These are phyloP conservation scores for Nymphaea thermarum DNA, from an alignment of 164 flowering plant genomes.

Conservation along the genomic window DNA sequence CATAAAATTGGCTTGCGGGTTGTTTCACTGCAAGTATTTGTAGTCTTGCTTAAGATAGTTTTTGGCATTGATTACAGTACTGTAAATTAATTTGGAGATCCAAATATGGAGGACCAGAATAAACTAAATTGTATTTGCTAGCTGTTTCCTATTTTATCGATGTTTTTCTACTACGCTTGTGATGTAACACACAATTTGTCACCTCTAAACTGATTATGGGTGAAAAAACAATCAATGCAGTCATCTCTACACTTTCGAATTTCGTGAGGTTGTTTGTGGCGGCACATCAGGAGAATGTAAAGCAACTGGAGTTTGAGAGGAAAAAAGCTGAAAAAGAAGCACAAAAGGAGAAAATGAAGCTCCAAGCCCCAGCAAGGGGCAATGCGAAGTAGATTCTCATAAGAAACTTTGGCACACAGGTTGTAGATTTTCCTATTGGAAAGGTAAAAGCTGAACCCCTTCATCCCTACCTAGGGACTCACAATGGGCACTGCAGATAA, in stretches of 20 bases:
- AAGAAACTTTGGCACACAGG: not conserved
- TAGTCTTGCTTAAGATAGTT: too few species aligned
- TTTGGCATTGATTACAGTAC: too few species aligned
- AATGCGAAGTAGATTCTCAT: not conserved
- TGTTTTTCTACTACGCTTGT: not conserved
- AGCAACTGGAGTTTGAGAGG: slow-evolving; percentile 85
- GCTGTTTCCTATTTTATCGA: not conserved
- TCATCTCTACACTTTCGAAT: slow-evolving; percentile 61
- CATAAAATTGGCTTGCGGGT: too few species aligned
- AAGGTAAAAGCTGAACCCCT: not conserved
- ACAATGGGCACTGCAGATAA: not conserved
- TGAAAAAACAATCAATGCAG: slow-evolving; percentile 30
- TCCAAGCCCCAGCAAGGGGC: slow-evolving; percentile 35
- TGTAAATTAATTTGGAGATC: too few species aligned
- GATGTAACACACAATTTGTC: not conserved
- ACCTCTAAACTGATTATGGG: not conserved
- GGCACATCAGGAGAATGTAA: slow-evolving; percentile 82
- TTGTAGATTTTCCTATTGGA: not conserved
- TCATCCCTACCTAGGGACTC: not conserved
- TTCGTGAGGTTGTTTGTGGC: slow-evolving; percentile 74
- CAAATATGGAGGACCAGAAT: too few species aligned
- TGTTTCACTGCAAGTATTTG: too few species aligned
- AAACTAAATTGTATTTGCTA: too few species aligned
- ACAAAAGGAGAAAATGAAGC: slow-evolving; percentile 78
- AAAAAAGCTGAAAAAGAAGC: slow-evolving; percentile 88